A percentile compares a stretch with the other conserved stretches of the same genome.
Conservation (phyloP, 352 stramenopile species). For the Phytophthora sojae region DNA sequence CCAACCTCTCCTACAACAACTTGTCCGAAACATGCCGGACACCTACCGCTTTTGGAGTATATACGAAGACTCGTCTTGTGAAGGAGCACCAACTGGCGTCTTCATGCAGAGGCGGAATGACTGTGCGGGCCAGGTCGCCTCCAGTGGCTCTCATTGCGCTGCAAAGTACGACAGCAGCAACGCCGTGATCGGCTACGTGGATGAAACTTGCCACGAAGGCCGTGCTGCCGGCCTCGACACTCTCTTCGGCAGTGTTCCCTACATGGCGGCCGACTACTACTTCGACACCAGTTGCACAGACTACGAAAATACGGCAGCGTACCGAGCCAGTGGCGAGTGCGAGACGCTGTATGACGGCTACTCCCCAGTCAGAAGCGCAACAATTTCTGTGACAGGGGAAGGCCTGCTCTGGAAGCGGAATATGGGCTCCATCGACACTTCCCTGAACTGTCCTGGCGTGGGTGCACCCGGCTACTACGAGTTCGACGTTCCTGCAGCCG, state of each 20-base stretch:
- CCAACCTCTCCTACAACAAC: too few relatives aligned
- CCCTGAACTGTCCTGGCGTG: conserved; percentile 4
- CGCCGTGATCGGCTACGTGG: conserved; percentile 1
- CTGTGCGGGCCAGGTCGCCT: not conserved
- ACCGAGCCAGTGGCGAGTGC: not conserved
- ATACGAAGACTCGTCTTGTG: conserved; percentile 7
- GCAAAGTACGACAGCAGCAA: conserved; percentile 9
- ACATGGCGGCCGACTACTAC: conserved; percentile 17
- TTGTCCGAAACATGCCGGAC: not conserved
- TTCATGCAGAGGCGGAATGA: not conserved
- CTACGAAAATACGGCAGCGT: conserved; percentile 16
- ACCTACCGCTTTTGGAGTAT: conserved; percentile 13
- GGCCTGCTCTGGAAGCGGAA: conserved; percentile 7
- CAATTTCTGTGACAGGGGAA: conserved; percentile 1
- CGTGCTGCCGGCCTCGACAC: conserved; percentile 1
- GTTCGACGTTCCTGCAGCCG: conserved; percentile 10
- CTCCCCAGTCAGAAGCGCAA: conserved; percentile 11
- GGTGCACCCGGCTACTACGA: conserved; percentile 2
- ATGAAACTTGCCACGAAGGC: conserved; percentile 16
- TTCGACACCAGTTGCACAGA: conserved; percentile 1
- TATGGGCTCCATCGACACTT: not conserved
- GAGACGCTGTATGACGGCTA: conserved; percentile 8
- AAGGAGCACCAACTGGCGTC: conserved; percentile 5
- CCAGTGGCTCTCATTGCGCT: not conserved
- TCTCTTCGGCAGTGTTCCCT: conserved; percentile 2